Percentiles rank a stretch among this genome's conserved stretches.
Evolutionary conservation across 345 rosid genomes (phyloP).

Genomic region (Mallotus nudiflorus): DNA sequence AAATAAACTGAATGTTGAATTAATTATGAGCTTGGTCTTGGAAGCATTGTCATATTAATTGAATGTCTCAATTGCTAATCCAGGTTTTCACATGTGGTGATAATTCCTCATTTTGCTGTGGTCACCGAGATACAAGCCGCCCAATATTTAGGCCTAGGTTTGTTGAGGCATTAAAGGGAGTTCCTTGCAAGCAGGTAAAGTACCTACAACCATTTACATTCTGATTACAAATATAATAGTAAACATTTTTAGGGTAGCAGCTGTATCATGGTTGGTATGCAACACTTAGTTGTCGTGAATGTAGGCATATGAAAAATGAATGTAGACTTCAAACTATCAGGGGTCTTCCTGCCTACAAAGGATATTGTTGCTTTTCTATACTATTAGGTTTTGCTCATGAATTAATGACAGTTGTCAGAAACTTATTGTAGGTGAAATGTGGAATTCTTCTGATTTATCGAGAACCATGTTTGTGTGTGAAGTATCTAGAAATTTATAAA

Average conservation of each 20-base stretch:
- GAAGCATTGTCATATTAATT: not conserved
- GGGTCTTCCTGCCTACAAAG: not conserved
- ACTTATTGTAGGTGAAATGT: not conserved
- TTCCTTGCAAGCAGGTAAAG: constrained; percentile 81
- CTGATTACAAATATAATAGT: not conserved
- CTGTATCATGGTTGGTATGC: not conserved
- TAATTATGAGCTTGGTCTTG: not conserved
- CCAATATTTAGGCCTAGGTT: constrained; percentile 85
- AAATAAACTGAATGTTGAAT: too few relatives aligned
- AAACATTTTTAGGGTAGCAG: not conserved
- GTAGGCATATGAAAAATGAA: not conserved
- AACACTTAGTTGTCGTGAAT: not conserved
- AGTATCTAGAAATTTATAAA: not conserved
- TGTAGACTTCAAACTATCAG: not conserved
- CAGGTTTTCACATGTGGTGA: constrained; percentile 98
- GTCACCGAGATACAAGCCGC: constrained; percentile 70
- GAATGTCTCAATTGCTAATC: constrained; percentile 11
- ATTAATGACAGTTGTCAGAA: not conserved
- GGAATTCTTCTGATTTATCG: not conserved
- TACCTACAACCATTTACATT: constrained; percentile 5
- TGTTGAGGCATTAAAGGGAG: constrained; percentile 76
- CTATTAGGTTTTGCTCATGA: not conserved
- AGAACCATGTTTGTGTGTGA: not conserved
- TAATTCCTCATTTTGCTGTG: constrained; percentile 89
- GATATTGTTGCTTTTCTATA: not conserved